Conservation (phyloP, 2,329 filamentous ascomycete species). For the Xylaria hypoxylon region DNA sequence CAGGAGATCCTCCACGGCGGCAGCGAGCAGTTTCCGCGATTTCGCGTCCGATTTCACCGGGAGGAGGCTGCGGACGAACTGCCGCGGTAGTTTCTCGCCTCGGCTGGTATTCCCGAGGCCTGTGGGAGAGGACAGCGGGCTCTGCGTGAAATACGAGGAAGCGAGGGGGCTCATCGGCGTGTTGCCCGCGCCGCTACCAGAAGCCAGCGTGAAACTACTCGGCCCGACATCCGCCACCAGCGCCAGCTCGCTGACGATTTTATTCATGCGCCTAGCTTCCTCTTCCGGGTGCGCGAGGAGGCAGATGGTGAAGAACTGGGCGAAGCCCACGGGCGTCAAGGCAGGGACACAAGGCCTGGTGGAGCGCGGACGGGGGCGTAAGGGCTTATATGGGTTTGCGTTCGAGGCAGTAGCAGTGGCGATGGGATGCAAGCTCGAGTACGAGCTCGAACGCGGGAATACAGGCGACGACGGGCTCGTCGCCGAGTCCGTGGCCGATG, state of each 20-base stretch:
- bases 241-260: slow-evolving; percentile 76
- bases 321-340: slow-evolving; percentile 75
- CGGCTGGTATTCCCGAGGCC: slow-evolving; percentile 59
- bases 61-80: slow-evolving; percentile 79
- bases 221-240: slow-evolving; percentile 61
- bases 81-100: slow-evolving; percentile 81
- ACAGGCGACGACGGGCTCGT: slow-evolving; percentile 25
- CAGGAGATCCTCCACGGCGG: slow-evolving; percentile 63
- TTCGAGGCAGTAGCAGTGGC: slow-evolving; percentile 1
- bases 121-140: slow-evolving; percentile 2
- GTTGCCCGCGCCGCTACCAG: not conserved
- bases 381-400: slow-evolving; percentile 3
- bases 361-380: slow-evolving; percentile 26
- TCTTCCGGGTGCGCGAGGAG: slow-evolving; percentile 81
- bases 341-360: slow-evolving; percentile 69
- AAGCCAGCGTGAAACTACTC: not conserved
- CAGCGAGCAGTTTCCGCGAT: slow-evolving; percentile 69
- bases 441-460: slow-evolving; percentile 33
- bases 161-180: slow-evolving; percentile 6
- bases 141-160: slow-evolving; percentile 48
- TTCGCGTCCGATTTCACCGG: slow-evolving; percentile 69
- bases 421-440: slow-evolving; percentile 22
- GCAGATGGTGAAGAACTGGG: slow-evolving; percentile 77
- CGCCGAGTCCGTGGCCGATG: slow-evolving; percentile 2
- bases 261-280: slow-evolving; percentile 77